phyloP scores from a whole-genome alignment of 352 stramenopile genomes.

The Pythium rhizo-oryzae region DNA sequence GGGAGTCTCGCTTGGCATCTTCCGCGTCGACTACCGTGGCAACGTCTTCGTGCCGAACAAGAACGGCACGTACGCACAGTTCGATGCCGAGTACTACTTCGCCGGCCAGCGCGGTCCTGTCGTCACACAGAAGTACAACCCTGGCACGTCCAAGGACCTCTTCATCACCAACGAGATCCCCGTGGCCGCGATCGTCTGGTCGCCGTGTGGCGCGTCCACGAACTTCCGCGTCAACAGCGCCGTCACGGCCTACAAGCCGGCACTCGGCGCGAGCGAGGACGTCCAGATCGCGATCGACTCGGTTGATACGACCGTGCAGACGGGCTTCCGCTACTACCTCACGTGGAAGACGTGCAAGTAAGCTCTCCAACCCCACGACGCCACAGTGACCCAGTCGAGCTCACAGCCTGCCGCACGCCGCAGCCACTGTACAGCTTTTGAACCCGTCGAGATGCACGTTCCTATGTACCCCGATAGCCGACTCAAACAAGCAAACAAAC shows the following conservation, averaged over 20 bases:
- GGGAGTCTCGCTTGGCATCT: slow-evolving; percentile 33
- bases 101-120: slow-evolving; percentile 44
- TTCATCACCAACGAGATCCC: slow-evolving; percentile 51
- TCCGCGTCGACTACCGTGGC: slow-evolving; percentile 51
- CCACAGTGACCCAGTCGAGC: neutral
- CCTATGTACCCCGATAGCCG: too few species aligned
- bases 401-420: neutral
- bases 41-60: slow-evolving; percentile 42
- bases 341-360: slow-evolving; percentile 32
- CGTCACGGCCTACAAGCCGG: slow-evolving; percentile 43
- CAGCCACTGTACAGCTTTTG: neutral
- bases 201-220: slow-evolving; percentile 45
- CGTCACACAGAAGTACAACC: slow-evolving; percentile 34
- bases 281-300: slow-evolving; percentile 58
- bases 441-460: too few species aligned
- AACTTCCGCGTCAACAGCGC: slow-evolving; percentile 60
- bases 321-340: slow-evolving; percentile 54
- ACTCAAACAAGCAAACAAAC: neutral
- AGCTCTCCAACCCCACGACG: neutral
- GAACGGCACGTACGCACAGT: slow-evolving; percentile 42
- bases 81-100: slow-evolving; percentile 64
- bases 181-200: slow-evolving; percentile 51
- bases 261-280: slow-evolving; percentile 30
- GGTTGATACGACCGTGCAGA: slow-evolving; percentile 50
- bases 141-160: slow-evolving; percentile 41